Conservation (phyloP, 164 flowering plant species). For the grape (Vitis vinifera) region DNA sequence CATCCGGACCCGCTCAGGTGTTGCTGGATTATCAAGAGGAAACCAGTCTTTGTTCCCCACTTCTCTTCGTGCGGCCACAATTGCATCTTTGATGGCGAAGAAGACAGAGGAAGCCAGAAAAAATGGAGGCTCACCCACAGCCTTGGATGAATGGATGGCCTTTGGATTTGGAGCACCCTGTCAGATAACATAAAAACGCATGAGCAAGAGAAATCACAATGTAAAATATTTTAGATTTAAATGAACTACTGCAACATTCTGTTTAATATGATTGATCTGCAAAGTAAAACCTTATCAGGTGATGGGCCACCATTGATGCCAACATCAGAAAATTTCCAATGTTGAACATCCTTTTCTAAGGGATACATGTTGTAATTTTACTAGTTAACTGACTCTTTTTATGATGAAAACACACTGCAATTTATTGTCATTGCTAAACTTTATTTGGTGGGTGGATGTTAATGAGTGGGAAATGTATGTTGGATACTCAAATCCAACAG, state of each 20-base stretch:
- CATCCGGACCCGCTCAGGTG: conserved; percentile 95
- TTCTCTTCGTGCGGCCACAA: conserved; percentile 81
- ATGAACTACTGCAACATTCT: background rate
- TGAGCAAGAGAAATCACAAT: background rate
- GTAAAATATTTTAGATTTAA: background rate
- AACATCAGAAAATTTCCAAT: too few species aligned
- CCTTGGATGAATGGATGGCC: conserved; percentile 96
- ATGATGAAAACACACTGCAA: too few species aligned
- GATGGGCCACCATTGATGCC: too few species aligned
- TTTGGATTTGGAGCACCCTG: conserved; percentile 80
- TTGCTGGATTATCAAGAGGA: conserved; percentile 93
- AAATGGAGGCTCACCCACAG: conserved; percentile 98
- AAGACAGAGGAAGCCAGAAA: conserved; percentile 89
- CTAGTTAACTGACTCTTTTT: too few species aligned
- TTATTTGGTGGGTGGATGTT: too few species aligned
- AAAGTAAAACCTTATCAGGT: too few species aligned
- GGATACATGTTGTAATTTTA: too few species aligned
- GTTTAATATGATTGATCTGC: too few species aligned
- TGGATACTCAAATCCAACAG: too few species aligned
- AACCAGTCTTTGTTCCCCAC: conserved; percentile 73
- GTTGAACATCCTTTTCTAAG: too few species aligned
- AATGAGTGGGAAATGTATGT: too few species aligned
- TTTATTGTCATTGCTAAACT: too few species aligned
- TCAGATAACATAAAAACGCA: conserved; percentile 5
- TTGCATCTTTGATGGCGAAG: conserved; percentile 94